Evolutionary conservation across 176 grass and related monocot genomes (phyloP).

Genomic region (Cenchrus americanus): DNA sequence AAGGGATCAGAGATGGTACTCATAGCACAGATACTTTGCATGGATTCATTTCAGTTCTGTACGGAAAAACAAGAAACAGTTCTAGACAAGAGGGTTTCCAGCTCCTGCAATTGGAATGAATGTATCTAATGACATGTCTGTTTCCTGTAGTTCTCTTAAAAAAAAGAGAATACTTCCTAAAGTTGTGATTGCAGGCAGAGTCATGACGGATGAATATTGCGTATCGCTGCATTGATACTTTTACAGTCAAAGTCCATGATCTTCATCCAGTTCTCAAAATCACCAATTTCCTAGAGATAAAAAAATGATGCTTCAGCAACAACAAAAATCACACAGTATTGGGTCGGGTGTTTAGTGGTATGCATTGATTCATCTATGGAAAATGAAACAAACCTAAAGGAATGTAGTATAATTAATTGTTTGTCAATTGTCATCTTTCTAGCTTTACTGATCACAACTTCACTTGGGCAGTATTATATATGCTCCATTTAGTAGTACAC

Average conservation of each 20-base stretch:
- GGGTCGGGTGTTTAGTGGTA: neutral
- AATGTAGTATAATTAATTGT: neutral
- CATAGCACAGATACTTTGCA: neutral
- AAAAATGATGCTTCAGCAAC: neutral
- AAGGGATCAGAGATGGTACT: neutral
- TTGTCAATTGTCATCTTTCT: neutral
- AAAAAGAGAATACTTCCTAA: neutral
- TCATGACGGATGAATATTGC: constrained; percentile 67
- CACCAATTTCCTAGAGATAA: constrained; percentile 63
- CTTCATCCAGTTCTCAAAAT: constrained; percentile 85
- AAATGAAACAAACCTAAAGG: neutral
- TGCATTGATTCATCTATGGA: neutral
- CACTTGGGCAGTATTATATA: neutral
- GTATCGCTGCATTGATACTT: constrained; percentile 75
- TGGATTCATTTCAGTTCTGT: neutral
- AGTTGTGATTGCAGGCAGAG: neutral
- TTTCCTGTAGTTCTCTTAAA: no score
- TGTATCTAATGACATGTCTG: neutral
- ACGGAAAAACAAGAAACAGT: neutral
- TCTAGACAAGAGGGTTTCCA: constrained; percentile 8
- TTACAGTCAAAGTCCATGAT: constrained; percentile 86
- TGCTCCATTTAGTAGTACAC: neutral
- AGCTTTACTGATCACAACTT: neutral
- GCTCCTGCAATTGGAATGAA: neutral
- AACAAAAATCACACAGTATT: neutral